Evolutionary conservation across 495 filamentous ascomycete species (phyloP), one percentile per base, ranked within the genome.

Genomic region (Sporormia fimetaria): DNA sequence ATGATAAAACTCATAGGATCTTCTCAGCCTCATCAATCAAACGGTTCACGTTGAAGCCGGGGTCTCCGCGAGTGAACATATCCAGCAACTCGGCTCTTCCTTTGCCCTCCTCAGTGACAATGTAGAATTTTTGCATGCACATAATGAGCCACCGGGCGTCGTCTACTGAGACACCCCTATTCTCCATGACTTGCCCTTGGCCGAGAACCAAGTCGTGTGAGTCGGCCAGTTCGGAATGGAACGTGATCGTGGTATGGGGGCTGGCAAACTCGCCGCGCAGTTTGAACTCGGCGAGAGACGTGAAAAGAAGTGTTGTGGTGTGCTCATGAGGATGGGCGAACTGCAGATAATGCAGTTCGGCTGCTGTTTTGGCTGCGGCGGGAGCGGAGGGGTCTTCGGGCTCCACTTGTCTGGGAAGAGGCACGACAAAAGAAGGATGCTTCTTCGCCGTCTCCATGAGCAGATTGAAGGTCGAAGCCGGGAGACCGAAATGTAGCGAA

Each of bases 101-200:
- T 17, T 31, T 33, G 1, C 70, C 67, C 21, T 63, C 63, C 20
- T 53, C 57, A 7, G 66, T 66, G 1, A 69, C 70, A 10, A 79
- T 85, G 57, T 96, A 98, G 60, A 96, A 98, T 61, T 84, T 79
- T 71, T 96, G 90, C 66, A 98, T 62, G 32, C 85, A 83, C 71
- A 93, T 83, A n/a, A 92, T 70, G 52, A 98, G 57, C 85, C 81
- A 94, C 59, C 73, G 74, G 18, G 81, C 86, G 56, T 96, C 80
- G 11, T 83, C 67, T 2, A 81, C 77, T 12, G 67, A 78, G 10
- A 95, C 75, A 2, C 90, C 88, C 6, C 77, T 59, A 2, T 81
- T 80, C 33, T 80, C 76, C 47, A 82, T 67, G 21, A 98, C 81
- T 43, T 66, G 65, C 1, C 90, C 90, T 49, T 86, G 77, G 70